phyloP scores from a whole-genome alignment of 768 basidiomycete genomes.

The Termitomyces sp. region DNA sequence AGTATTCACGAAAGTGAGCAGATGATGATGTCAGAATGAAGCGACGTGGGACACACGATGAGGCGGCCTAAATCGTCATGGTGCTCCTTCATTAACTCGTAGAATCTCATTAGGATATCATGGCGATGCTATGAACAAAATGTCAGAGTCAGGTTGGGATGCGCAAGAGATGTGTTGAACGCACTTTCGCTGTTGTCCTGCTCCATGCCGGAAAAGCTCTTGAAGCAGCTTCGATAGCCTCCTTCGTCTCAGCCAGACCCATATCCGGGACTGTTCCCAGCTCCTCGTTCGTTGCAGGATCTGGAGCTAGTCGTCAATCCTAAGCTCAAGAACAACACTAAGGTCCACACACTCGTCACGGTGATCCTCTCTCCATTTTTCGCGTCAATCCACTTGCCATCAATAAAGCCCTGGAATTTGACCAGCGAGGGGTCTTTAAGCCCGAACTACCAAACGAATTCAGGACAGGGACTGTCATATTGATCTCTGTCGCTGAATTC shows the following conservation, averaged over 20 bases:
- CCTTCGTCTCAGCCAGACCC: slow-evolving; percentile 77
- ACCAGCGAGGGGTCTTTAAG: slow-evolving; percentile 77
- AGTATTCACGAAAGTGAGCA: slow-evolving; percentile 4
- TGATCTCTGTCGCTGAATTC: no score
- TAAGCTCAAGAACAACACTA: background rate
- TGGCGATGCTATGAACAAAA: slow-evolving; percentile 61
- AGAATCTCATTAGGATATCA: slow-evolving; percentile 79
- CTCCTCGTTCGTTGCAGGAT: slow-evolving; percentile 83
- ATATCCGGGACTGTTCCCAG: slow-evolving; percentile 90
- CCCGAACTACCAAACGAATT: slow-evolving; percentile 47
- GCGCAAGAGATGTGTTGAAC: slow-evolving; percentile 6
- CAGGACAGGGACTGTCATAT: background rate
- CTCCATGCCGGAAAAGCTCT: slow-evolving; percentile 85
- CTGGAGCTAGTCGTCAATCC: slow-evolving; percentile 33
- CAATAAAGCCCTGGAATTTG: slow-evolving; percentile 73
- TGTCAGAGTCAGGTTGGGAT: background rate
- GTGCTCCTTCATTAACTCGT: slow-evolving; percentile 74
- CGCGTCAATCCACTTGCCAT: slow-evolving; percentile 86
- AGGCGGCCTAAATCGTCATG: slow-evolving; percentile 84
- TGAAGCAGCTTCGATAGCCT: slow-evolving; percentile 80
- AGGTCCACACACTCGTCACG: slow-evolving; percentile 64
- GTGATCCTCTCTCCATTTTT: slow-evolving; percentile 65
- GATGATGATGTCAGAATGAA: slow-evolving; percentile 22
- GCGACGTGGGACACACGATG: slow-evolving; percentile 51
- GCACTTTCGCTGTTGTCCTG: slow-evolving; percentile 81